Evolutionary conservation across 139 green algal species (phyloP).

Genomic region (Spirogloea muscicola): DNA sequence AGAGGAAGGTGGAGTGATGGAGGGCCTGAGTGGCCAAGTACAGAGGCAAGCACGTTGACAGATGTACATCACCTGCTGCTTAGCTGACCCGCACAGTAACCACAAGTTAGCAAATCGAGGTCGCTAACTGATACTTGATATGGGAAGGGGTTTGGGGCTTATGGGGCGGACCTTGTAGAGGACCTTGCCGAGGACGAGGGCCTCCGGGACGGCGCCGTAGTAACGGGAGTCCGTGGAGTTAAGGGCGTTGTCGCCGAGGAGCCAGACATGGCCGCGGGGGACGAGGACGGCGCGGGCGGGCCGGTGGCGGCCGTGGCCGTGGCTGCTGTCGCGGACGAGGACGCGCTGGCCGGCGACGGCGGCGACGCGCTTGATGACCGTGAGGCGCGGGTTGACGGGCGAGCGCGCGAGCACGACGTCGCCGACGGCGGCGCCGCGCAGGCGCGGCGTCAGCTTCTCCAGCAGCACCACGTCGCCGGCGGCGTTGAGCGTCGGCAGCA

Average conservation of each 20-base stretch:
- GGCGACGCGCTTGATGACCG: slow-evolving; percentile 71
- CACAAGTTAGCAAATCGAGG: too few relatives aligned
- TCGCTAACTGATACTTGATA: too few relatives aligned
- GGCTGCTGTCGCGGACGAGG: neutral
- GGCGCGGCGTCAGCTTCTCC: slow-evolving; percentile 55
- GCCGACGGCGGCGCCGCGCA: slow-evolving; percentile 46
- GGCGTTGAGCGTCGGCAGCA: slow-evolving; percentile 76
- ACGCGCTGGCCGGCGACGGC: slow-evolving; percentile 61
- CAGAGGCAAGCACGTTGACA: too few relatives aligned
- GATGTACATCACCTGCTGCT: too few relatives aligned
- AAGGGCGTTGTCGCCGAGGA: slow-evolving; percentile 71
- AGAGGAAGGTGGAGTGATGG: too few relatives aligned
- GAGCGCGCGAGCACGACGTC: slow-evolving; percentile 62
- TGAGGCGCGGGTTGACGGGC: slow-evolving; percentile 61
- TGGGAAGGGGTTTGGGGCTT: too few relatives aligned
- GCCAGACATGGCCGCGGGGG: slow-evolving; percentile 67
- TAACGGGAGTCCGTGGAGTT: slow-evolving; percentile 74
- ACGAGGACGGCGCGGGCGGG: too few relatives aligned
- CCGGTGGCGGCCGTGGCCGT: neutral
- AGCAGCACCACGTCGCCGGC: slow-evolving; percentile 67
- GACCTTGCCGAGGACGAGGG: slow-evolving; percentile 60
- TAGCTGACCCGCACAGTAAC: too few relatives aligned
- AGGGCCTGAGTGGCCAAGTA: too few relatives aligned
- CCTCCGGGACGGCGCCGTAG: slow-evolving; percentile 72
- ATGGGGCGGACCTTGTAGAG: slow-evolving; percentile 49